Evolutionary conservation across 805 yeast genomes (phyloP), one percentile per base, ranked within the genome.

Genomic region (Cyberlindnera petersonii): DNA sequence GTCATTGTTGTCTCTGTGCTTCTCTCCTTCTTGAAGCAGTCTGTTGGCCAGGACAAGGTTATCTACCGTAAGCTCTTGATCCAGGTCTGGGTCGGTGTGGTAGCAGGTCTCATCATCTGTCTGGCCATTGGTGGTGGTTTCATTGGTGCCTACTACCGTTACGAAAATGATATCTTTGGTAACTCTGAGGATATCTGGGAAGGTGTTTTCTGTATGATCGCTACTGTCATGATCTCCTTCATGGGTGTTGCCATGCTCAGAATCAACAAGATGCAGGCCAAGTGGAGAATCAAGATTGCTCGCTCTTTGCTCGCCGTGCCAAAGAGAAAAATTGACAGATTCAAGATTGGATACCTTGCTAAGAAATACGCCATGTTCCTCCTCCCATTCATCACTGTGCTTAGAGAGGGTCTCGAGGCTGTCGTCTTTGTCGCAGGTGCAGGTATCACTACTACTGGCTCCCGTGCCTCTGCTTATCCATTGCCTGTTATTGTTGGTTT

Each of bases 231-330:
- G 77, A 91, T 91, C 58, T 77, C 96, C 10, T 53, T 83, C 53
- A 89, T 91, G 97, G 98, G 98, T 62, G 75, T 91, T 56, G 95
- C 97, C 42, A 86, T 91, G 96, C 75, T 91, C 58, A 79, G 98
- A 66, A 74, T 91, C 63, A 89, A 89, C 71, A 88, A 89, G 71
- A 86, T 89, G 95, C 88, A 87, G 68, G 91, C 79, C 52, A 91
- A 91, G 69, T 91, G 98, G 98, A 79, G 96, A 71, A 73, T 88
- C 50, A 91, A 91, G 69, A 85, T 91, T 59, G 96, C 97, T 21
- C 74, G 68, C 58, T 91, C 96, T 9, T 67, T 89, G 44, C 66
- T 87, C 37, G 80, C 78, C 49, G 56, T 65, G 18, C 86, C 85
- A 39, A 58, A 63, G 32, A 61, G 60, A 11, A 72, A 61, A 46